Percentiles rank a stretch among this genome's conserved stretches.
phyloP scores from a whole-genome alignment of 208 protist species.

The Herpetomonas samuelpessoai region DNA sequence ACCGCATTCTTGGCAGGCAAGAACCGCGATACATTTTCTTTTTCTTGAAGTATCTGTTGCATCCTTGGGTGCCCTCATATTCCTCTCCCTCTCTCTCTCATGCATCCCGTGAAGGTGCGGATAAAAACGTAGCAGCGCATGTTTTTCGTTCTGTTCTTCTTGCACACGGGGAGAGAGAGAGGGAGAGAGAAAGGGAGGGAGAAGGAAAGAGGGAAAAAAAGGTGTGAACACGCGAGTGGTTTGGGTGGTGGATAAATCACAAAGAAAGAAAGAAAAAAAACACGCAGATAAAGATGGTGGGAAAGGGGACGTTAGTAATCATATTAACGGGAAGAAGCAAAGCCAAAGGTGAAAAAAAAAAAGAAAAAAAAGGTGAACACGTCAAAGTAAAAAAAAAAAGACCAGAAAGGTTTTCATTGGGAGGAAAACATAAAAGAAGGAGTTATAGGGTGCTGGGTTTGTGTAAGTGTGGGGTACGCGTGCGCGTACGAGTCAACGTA shows the following conservation, averaged over 20 bases:
- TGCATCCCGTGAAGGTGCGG: too few species aligned
- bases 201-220: background rate
- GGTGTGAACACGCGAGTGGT: background rate
- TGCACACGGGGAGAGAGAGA: conserved; percentile 7
- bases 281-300: too few species aligned
- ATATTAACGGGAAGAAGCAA: conserved; percentile 4
- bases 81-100: too few species aligned
- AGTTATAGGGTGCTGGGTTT: too few species aligned
- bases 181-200: conserved; percentile 8
- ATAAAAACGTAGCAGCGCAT: too few species aligned
- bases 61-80: too few species aligned
- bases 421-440: conserved; percentile 1
- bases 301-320: too few species aligned
- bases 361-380: conserved; percentile 13
- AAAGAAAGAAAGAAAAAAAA: conserved; percentile 10
- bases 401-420: conserved; percentile 3
- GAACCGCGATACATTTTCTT: too few species aligned
- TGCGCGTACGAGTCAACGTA: too few species aligned
- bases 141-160: background rate
- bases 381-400: background rate
- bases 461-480: too few species aligned
- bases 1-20: too few species aligned
- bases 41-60: too few species aligned
- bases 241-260: conserved; percentile 8
- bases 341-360: conserved; percentile 3